These are phyloP conservation scores for Coprinopsis strossmayeri DNA, from an alignment of 768 basidiomycete genomes.

Conservation along the genomic window DNA sequence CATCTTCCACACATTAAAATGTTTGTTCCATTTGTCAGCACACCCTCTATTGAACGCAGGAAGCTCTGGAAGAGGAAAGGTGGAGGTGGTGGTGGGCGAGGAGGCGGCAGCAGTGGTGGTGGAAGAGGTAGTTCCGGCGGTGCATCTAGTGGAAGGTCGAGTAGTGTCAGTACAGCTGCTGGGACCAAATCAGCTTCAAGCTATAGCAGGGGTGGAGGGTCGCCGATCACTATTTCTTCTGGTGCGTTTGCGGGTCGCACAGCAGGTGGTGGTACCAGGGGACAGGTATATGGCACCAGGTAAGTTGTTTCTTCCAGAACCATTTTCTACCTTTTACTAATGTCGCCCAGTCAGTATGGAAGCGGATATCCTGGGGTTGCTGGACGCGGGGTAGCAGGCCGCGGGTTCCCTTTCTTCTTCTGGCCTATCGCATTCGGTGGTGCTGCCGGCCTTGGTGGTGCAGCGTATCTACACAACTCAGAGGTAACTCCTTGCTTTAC, in stretches of 20 bases:
- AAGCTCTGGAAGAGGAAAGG: slow-evolving; percentile 21
- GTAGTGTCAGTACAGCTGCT: background rate
- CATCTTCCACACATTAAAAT: slow-evolving; percentile 11
- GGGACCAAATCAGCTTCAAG: background rate
- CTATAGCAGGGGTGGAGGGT: background rate
- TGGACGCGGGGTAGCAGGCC: slow-evolving; percentile 38
- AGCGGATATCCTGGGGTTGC: slow-evolving; percentile 54
- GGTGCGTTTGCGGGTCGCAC: background rate
- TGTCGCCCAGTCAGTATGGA: slow-evolving; percentile 50
- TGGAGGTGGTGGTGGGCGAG: slow-evolving; percentile 20
- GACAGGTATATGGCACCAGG: background rate
- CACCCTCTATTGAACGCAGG: slow-evolving; percentile 11
- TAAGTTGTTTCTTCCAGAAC: background rate
- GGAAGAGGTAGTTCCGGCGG: background rate
- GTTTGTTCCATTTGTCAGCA: slow-evolving; percentile 23
- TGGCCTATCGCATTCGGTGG: slow-evolving; percentile 41
- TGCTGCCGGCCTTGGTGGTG: background rate
- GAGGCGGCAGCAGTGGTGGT: slow-evolving; percentile 6
- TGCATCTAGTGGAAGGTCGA: slow-evolving; percentile 9
- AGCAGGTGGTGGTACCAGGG: slow-evolving; percentile 1
- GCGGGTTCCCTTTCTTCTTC: slow-evolving; percentile 57
- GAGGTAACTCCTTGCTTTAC: background rate
- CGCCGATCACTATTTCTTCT: background rate
- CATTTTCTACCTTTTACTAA: too few species aligned
- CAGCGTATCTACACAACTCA: background rate